Evolutionary conservation across 2,329 filamentous ascomycete genomes (phyloP), one percentile per base, ranked within the genome.

Genomic region (Cordyceps javanica): DNA sequence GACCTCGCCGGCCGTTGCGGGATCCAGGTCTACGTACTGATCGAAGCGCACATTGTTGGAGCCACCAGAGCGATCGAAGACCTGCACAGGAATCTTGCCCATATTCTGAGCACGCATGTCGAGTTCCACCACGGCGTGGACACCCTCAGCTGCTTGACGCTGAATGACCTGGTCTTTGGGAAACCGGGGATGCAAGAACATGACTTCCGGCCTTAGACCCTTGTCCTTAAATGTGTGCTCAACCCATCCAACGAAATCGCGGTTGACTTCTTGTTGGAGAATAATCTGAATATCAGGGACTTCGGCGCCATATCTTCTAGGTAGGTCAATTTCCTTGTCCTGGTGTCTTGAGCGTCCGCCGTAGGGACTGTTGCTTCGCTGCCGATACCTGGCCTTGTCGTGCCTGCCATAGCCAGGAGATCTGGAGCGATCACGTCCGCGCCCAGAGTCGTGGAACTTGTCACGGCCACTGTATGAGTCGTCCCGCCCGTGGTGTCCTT

Each of bases 271-370:
- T 62, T 93, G 86, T 45, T 93, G 78, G 5, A 95, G 82, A 28
- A 97, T 82, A 30, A 97, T 84, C 69, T 97, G 91, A 16, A 97
- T 88, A 65, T 97, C 91, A 2, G 93, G 92, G 23, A 97, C 86
- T 62, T 94, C 85, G 58, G 81, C 77, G 5, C 89, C 85, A 59
- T 85, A 82, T 58, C 91, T 81, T 57, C 86, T 82, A 44, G 91
- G 90, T 8, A 96, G 82, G 30, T 89, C 87, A 13, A 91, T 76
- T 55, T 87, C 80, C 58, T 77, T 71, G 48, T 80, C 74, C 38
- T 78, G 73, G n/a, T 41, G 44, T 23, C 81, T 72, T 51, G 79
- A 72, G 32, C 79, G 66, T 4, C 72, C 49, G 11, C 49, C 70
- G 60, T 77, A 74, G 0, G 90, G 90, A 60, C 86, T 91, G 3